Percentiles rank a stretch among this genome's conserved stretches.
Evolutionary conservation across 495 filamentous ascomycete genomes (phyloP).

Genomic region (Talaromyces thailandensis): DNA sequence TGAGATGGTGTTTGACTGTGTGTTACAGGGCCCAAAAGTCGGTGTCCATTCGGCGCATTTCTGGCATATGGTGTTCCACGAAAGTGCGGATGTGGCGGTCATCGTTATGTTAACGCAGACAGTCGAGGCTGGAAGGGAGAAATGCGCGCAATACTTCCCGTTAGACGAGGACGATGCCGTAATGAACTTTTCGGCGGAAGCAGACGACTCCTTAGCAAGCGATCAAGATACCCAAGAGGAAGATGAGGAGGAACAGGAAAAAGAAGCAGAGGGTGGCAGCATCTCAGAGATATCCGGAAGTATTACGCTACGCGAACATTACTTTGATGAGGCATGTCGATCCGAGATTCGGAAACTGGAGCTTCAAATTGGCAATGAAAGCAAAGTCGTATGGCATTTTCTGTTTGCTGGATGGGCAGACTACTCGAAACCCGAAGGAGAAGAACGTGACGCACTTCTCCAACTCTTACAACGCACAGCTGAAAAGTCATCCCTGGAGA

Average conservation of each 20-base stretch:
- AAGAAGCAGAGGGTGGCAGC: not conserved
- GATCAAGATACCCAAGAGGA: slow-evolving; percentile 16
- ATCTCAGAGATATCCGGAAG: slow-evolving; percentile 19
- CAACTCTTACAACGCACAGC: slow-evolving; percentile 68
- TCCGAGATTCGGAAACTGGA: slow-evolving; percentile 48
- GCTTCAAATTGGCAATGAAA: slow-evolving; percentile 45
- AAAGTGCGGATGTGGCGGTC: slow-evolving; percentile 68
- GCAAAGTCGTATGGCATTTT: slow-evolving; percentile 77
- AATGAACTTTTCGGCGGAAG: slow-evolving; percentile 54
- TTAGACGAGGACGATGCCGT: slow-evolving; percentile 41
- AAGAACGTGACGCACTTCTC: slow-evolving; percentile 70
- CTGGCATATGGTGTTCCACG: slow-evolving; percentile 94
- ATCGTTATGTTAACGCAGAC: slow-evolving; percentile 96
- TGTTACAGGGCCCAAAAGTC: slow-evolving; percentile 60
- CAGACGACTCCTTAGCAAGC: slow-evolving; percentile 19
- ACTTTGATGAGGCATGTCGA: slow-evolving; percentile 36
- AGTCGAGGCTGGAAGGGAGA: slow-evolving; percentile 70
- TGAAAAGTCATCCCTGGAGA: slow-evolving; percentile 56
- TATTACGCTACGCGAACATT: slow-evolving; percentile 40
- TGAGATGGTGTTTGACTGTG: slow-evolving; percentile 1
- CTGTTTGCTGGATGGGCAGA: slow-evolving; percentile 93
- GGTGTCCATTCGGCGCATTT: slow-evolving; percentile 60
- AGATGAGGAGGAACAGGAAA: slow-evolving; percentile 5
- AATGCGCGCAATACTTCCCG: slow-evolving; percentile 91
- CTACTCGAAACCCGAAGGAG: slow-evolving; percentile 75